Evolutionary conservation across 1,284 basidiomycete species (phyloP).

Genomic region (Ganoderma lucidum): DNA sequence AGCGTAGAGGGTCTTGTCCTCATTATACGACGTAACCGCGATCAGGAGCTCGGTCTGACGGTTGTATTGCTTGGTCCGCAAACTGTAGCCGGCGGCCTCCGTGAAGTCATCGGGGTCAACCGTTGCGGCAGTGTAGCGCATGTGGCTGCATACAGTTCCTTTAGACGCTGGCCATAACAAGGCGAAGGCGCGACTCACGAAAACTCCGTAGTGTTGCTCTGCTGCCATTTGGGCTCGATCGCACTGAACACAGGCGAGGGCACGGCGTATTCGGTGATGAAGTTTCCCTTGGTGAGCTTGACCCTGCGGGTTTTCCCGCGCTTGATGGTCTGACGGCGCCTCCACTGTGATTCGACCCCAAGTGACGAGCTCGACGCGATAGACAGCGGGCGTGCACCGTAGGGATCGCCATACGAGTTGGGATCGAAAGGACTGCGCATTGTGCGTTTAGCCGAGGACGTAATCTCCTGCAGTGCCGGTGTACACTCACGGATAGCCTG

Average conservation of each 20-base stretch:
- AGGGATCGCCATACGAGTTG: constrained; percentile 72
- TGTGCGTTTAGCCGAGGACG: constrained; percentile 2
- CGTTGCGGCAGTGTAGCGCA: constrained; percentile 94
- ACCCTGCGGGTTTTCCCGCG: constrained; percentile 93
- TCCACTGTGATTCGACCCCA: constrained; percentile 80
- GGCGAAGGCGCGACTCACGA: constrained; percentile 61
- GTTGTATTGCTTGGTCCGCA: constrained; percentile 87
- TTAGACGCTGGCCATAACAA: constrained; percentile 7
- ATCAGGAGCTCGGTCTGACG: constrained; percentile 95
- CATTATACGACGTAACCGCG: constrained; percentile 89
- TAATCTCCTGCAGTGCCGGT: constrained; percentile 10
- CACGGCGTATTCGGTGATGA: constrained; percentile 91
- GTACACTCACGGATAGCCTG: constrained; percentile 72
- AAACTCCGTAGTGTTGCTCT: constrained; percentile 82
- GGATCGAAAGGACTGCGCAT: constrained; percentile 63
- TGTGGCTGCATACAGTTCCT: constrained; percentile 62
- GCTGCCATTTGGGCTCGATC: constrained; percentile 83
- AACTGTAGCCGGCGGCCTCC: constrained; percentile 81
- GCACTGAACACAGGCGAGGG: constrained; percentile 89
- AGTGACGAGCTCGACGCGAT: constrained; percentile 69
- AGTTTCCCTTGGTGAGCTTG: constrained; percentile 92
- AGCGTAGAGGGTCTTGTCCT: constrained; percentile 94
- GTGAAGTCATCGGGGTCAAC: constrained; percentile 95
- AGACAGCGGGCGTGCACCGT: constrained; percentile 64
- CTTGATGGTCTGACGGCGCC: constrained; percentile 90